Base-by-base conservation (phyloP, 202 grass and related monocot genomes). In the Miscanthus sacchariflorus region DNA sequence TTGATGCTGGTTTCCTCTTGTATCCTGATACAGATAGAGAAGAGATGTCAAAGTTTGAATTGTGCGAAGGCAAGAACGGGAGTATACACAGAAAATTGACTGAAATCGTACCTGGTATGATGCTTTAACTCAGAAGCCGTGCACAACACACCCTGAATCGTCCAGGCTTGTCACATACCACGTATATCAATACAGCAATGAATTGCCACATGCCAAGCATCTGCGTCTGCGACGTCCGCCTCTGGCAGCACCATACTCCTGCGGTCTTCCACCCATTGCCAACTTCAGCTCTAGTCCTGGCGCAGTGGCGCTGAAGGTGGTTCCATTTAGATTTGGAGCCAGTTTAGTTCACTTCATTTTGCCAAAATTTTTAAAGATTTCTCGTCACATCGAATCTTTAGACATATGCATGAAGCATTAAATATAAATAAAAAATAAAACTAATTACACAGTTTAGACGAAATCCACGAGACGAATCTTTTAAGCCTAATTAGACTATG, bases 21-120 rank as follows among this genome's bases (percentile, higher is more conserved):
- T 64, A 25, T 64, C 24, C 24, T 24, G 1, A 28, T 65, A 3
- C 9, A 11, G n/a, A 27, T 10, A 65, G 6, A 49, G 13, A 28
- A 9, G 40, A 15, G 42, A 46, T 76, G 65, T 18, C 40, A 77
- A 52, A 64, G 7, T 33, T 42, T 48, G 7, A 78, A 67, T 35
- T 72, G 17, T 58, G 40, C 70, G 21, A 46, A 46, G 38, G 69
- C 3, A 58, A 58, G 24, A 61, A 11, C 77, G 7, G 24, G 35
- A 67, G 48, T 69, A 52, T 9, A 42, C 24, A n/a, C 8, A 23
- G 6, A 70, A 38, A 66, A 77, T 12, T 24, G 82, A 15, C 78
- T 24, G 84, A 83, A 50, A 82, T 64, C 15, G 19, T 7, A 85
- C 65, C 52, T 77, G 21, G 46, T n/a, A 14, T 68, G 70, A 39